Evolutionary conservation across 345 rosid genomes (phyloP), one percentile per base, ranked within the genome.

Genomic region (Clarkia xantiana): DNA sequence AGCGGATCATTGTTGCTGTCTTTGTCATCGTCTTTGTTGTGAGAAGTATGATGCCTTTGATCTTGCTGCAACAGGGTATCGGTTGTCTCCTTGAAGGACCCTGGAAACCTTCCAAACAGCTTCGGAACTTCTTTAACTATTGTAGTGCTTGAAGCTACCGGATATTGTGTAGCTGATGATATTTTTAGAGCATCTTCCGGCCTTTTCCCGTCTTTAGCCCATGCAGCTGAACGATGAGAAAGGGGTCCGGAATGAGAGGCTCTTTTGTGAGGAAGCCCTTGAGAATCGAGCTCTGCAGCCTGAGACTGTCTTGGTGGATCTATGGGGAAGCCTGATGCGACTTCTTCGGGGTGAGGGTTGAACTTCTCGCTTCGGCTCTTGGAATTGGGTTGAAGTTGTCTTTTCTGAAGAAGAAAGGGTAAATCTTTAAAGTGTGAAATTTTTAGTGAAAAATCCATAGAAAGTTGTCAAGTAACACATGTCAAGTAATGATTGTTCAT

Each of bases 361-460:
- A 91, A 91, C 71, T 76, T 91, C 85, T 91, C 98, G 59, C 96
- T 91, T 36, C 94, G 71, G 73, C 98, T 86, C 78, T 83, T 86
- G 40, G 83, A 76, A 64, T 53, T 68, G 52, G 82, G 59, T 47
- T 79, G 93, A 61, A 68, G 70, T 62, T 83, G 86, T 41, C 98
- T 81, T 72, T 76, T 91, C 96, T 91, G 94, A 19, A 67, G 56
- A 40, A 53, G 22, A 23, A 52, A 58, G 6, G 14, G n/a, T n/a
- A n/a, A n/a, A n/a, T n/a, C n/a, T n/a, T n/a, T n/a, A n/a, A n/a
- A n/a, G n/a, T n/a, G n/a, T n/a, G n/a, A n/a, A n/a, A n/a, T n/a
- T n/a, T n/a, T n/a, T n/a, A n/a, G n/a, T n/a, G n/a, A n/a, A n/a
- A n/a, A n/a, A n/a, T n/a, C n/a, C n/a, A n/a, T n/a, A n/a, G n/a